Evolutionary conservation across 768 basidiomycete genomes (phyloP), one percentile per base, ranked within the genome.

Genomic region (Tulasnella sp.): DNA sequence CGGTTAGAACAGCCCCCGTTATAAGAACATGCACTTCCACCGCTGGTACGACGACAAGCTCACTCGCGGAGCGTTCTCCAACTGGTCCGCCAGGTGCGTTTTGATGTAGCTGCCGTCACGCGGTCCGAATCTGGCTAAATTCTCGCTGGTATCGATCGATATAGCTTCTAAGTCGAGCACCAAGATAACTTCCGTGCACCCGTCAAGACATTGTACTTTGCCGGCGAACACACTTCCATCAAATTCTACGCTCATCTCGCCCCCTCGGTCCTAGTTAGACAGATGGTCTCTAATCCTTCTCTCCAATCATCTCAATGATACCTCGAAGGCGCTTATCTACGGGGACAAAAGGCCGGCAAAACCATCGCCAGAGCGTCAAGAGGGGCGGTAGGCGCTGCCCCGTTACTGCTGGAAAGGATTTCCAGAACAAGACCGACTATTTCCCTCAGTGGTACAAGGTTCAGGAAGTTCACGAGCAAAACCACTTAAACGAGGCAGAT

Each of bases 11-110:
- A 86, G 93, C 16, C 92, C 92, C 9, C 88, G 88, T 4, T 91
- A 92, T 0, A 82, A 86, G 6, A 90, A 88, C 41, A 90, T 93
- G 84, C 87, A 88, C 83, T 89, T 91, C 82, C 88, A 89, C 3
- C 85, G 87, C 3, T 93, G 93, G 93, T 82, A 87, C 73, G 84
- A 85, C 18, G 88, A 93, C 83, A 88, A 89, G 3, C 85, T 89
- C 46, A 91, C 88, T 84, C 87, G 91, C 34, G 91, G 91, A 5
- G 90, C 91, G 3, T 93, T 91, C 82, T 91, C 90, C 31, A 93
- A 93, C 81, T 93, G 92, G 92, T 92, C 92, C 0, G 87, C 93
- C 0, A 88, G 90, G 3, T 92, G 92, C 82, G 72, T 28, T 18
- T 20, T 41, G 5, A 28, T 12, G n/a, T 12, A 12, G 28, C 18